Evolutionary conservation across 768 basidiomycete genomes (phyloP), one percentile per base, ranked within the genome.

Genomic region (Termitomyces sp.): DNA sequence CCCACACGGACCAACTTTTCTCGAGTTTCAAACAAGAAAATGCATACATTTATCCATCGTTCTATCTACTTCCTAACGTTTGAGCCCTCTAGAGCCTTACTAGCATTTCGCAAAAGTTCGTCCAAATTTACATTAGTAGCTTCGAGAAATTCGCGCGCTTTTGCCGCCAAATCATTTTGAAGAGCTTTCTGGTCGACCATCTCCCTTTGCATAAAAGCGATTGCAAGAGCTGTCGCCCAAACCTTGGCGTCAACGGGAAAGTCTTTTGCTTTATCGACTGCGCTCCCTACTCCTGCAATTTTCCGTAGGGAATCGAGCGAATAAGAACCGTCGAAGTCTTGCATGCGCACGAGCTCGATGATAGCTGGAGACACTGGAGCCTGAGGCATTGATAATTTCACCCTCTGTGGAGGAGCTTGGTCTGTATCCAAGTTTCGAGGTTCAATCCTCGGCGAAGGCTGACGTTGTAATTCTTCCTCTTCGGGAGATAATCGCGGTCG

Each of bases 261-360:
- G 5, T 67, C 70, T 16, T 55, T 64, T 1, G 67, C 71, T 59
- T 77, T 73, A 9, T 65, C 58, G 4, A 78, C 48, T 1, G 73
- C 70, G 0, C 56, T 59, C 0, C 27, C 46, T n/a, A 64, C 53
- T 7, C 81, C 80, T 5, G 82, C 70, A 36, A 84, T 65, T 14
- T 10, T 49, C 0, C 61, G 61, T 7, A 83, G 67, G 0, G 63
- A 40, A 3, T 72, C 62, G 33, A 69, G 57, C 8, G 62, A n/a
- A 65, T 82, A 85, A 1, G 82, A 82, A 0, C 85, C 85, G 52
- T 84, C 79, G 27, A 73, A 72, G 2, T 59, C 10, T 69, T 82
- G 80, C 22, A 78, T 58, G 14, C 62, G 59, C 12, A 80, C 67
- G 40, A 85, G 66, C 3, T 71, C 55, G 18, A 76, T 58, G 5